Conservation (phyloP, 306 rosid genomes). For the Hylodesmum podocarpum region DNA sequence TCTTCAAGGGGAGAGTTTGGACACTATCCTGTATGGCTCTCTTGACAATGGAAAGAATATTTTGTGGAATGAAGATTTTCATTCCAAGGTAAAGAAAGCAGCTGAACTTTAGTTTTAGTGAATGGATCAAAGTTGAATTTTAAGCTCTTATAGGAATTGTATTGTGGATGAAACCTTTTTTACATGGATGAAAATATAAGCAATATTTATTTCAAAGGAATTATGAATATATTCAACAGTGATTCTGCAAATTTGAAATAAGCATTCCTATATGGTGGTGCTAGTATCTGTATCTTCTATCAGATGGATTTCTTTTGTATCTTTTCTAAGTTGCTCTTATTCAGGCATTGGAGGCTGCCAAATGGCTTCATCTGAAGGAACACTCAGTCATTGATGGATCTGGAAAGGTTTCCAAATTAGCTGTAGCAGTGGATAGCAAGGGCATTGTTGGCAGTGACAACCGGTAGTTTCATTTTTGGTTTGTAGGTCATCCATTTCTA, state of each 20-base stretch:
- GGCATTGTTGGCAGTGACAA: constrained; percentile 89
- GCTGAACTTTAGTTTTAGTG: not conserved
- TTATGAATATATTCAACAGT: not conserved
- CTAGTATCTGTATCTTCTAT: not conserved
- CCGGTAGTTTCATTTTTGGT: constrained; percentile 46
- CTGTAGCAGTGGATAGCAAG: constrained; percentile 92
- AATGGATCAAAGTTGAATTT: constrained; percentile 16
- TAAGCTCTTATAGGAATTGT: not conserved
- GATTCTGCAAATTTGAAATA: not conserved
- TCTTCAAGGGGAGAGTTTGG: constrained; percentile 87
- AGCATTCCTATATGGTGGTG: not conserved
- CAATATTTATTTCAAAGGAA: not conserved
- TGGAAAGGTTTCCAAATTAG: constrained; percentile 70
- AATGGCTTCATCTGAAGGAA: constrained; percentile 75
- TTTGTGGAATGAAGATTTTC: constrained; percentile 84
- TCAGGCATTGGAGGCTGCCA: constrained; percentile 77
- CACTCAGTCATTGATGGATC: constrained; percentile 75
- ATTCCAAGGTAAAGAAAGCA: constrained; percentile 66
- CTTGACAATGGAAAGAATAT: constrained; percentile 87
- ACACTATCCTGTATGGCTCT: constrained; percentile 78
- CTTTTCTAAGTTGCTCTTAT: constrained; percentile 19
- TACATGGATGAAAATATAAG: not conserved
- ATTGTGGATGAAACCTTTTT: not conserved
- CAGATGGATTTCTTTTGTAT: constrained; percentile 2
- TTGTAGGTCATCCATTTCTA: not conserved